Percentiles rank a stretch among this genome's conserved stretches.
Conservation (phyloP, 164 flowering plant genomes). For the Santalum album region DNA sequence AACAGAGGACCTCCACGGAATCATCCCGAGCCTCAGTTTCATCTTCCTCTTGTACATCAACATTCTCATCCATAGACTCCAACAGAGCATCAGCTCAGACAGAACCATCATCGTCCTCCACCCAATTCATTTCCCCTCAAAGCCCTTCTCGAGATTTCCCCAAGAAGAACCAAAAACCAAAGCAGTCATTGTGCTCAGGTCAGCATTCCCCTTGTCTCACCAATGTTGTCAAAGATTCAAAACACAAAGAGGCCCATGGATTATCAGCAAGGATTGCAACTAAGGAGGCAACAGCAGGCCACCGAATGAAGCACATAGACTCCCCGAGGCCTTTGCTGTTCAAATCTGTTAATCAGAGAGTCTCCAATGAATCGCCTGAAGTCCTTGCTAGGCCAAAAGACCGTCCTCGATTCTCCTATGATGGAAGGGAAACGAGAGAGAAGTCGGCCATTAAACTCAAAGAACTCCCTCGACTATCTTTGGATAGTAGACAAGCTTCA, state of each 20-base stretch:
- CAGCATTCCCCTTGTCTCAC: conserved; percentile 23
- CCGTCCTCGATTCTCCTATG: conserved; percentile 46
- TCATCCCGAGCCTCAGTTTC: conserved; percentile 38
- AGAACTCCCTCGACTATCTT: conserved; percentile 54
- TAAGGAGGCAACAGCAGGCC: conserved; percentile 17
- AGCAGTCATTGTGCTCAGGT: conserved; percentile 5
- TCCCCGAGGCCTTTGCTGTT: conserved; percentile 42
- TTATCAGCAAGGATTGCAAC: conserved; percentile 23
- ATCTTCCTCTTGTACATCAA: conserved; percentile 42
- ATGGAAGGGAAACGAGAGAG: conserved; percentile 46
- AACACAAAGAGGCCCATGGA: conserved; percentile 31
- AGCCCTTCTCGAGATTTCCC: conserved; percentile 6
- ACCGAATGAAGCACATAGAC: conserved; percentile 32
- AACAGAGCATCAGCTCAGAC: conserved; percentile 16
- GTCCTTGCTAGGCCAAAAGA: conserved; percentile 25
- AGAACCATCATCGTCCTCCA: conserved; percentile 17
- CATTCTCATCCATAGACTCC: conserved; percentile 38
- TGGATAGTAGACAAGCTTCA: conserved; percentile 42
- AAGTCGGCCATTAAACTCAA: conserved; percentile 27
- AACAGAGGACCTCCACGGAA: conserved; percentile 32
- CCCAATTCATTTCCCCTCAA: conserved; percentile 10
- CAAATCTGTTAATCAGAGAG: conserved; percentile 13
- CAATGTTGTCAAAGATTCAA: conserved; percentile 36
- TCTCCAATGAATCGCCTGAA: no score
- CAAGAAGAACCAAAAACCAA: conserved; percentile 13